These are phyloP conservation scores for Penicillium coffeae DNA, from an alignment of 495 filamentous ascomycete species.

Conservation along the genomic window DNA sequence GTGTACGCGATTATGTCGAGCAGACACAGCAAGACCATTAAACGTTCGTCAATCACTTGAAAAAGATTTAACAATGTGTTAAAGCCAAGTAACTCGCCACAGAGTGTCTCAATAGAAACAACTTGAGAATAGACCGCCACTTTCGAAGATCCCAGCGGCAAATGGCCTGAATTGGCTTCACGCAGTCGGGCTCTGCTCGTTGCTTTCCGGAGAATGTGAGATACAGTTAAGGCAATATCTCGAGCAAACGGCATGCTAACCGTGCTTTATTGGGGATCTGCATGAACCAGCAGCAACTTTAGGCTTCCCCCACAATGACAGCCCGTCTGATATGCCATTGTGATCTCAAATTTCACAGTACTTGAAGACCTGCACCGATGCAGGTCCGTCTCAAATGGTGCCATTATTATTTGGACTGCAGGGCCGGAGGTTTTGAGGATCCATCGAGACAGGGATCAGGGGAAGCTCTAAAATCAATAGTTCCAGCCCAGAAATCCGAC, in stretches of 20 bases:
- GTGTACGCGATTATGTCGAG: too few species aligned
- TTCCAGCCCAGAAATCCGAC: constrained; percentile 13
- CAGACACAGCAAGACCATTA: too few species aligned
- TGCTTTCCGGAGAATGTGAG: background rate
- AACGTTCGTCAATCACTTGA: too few species aligned
- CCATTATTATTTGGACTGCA: background rate
- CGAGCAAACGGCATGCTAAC: background rate
- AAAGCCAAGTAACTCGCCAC: background rate
- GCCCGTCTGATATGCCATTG: background rate
- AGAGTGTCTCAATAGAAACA: constrained; percentile 1
- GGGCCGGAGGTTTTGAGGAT: background rate
- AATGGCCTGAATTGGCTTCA: background rate
- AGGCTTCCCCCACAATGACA: background rate
- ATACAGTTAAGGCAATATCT: background rate
- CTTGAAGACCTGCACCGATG: background rate
- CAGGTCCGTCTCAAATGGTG: background rate
- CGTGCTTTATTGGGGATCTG: background rate
- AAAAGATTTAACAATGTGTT: too few species aligned
- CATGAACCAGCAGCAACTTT: background rate
- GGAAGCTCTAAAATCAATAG: constrained; percentile 19
- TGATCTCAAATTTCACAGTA: background rate
- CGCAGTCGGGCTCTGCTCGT: background rate
- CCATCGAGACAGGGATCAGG: constrained; percentile 10
- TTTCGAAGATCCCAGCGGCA: background rate
- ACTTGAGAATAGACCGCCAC: background rate